Evolutionary conservation across 2,329 filamentous ascomycete genomes (phyloP).

Genomic region (Penicillium janthinellum): DNA sequence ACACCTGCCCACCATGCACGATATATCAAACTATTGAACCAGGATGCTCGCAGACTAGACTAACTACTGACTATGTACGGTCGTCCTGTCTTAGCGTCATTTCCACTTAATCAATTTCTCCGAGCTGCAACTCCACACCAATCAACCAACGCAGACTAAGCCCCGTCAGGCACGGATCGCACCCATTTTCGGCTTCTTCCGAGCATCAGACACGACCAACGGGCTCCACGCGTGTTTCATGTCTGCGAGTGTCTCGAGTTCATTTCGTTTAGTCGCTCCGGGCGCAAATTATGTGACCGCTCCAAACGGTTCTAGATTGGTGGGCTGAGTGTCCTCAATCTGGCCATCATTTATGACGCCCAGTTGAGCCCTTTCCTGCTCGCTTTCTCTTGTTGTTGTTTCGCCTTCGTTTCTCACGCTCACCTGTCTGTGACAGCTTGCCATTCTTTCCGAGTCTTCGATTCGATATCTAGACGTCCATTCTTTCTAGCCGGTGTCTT

Average conservation of each 20-base stretch:
- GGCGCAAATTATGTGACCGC: not conserved
- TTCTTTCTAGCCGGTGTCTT: conserved; percentile 28
- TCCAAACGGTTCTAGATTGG: conserved; percentile 1
- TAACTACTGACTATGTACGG: not conserved
- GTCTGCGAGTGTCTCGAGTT: conserved; percentile 15
- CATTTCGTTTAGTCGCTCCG: conserved; percentile 22
- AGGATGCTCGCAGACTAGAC: not conserved
- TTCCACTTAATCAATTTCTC: conserved; percentile 16
- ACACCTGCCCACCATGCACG: not conserved
- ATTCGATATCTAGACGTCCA: conserved; percentile 32
- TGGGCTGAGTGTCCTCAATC: not conserved
- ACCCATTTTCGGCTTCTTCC: conserved; percentile 18
- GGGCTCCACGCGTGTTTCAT: conserved; percentile 30
- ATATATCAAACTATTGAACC: not conserved
- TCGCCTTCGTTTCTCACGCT: conserved; percentile 8
- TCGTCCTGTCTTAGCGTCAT: conserved; percentile 12
- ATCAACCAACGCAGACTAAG: conserved; percentile 13
- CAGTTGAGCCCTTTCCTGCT: not conserved
- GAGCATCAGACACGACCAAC: conserved; percentile 7
- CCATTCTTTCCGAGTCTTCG: conserved; percentile 21
- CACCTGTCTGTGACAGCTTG: conserved; percentile 28
- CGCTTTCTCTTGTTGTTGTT: conserved; percentile 7
- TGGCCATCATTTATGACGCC: conserved; percentile 3
- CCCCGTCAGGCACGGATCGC: conserved; percentile 6
- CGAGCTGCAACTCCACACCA: not conserved